Base-by-base conservation (phyloP, 148 eudicot species). In the Diospyros lotus region DNA sequence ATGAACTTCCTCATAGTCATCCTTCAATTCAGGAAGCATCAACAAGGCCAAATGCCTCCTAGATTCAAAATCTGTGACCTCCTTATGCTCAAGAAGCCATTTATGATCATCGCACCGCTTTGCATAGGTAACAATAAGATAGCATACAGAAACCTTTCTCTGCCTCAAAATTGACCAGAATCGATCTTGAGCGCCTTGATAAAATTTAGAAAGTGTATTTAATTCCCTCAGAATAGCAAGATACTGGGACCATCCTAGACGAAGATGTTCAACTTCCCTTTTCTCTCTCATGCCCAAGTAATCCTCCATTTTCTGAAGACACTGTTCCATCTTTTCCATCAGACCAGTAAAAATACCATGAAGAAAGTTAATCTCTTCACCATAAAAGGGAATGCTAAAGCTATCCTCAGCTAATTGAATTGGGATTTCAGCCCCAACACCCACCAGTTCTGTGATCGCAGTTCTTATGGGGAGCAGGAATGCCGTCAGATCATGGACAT, bases 1-100 rank as follows among this genome's bases (percentile, higher is more conserved):
- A 72, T 85, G 92, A 60, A 89, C 73, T 78, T 92, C 96, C 11
- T 89, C 96, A 55, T 85, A 86, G 18, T 95, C 94, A 65, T 90
- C 88, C 82, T 79, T 90, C 76, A 84, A 74, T 74, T 87, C 94
- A 5, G 96, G 98, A 68, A 95, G 87, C 88, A 92, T 79, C 87
- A 92, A 69, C 90, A 89, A 75, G 17, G 86, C 91, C 80, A 95
- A 77, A 83, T 92, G 92, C 78, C 97, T 93, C 84, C 96, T 89
- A 13, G 94, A 86, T 63, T 88, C 96, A 76, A 90, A 95, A 76
- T 88, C 82, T 44, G 87, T 81, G 70, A 87, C 83, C 66, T 88
- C 92, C 86, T 86, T 92, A 63, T 83, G 87, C 68, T 78, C 75
- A 68, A 82, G 78, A 78, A 95, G 91, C 98, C 98, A 94, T 28